Base-by-base conservation (phyloP, 208 protist species). In the Leishmania amazonensis region DNA sequence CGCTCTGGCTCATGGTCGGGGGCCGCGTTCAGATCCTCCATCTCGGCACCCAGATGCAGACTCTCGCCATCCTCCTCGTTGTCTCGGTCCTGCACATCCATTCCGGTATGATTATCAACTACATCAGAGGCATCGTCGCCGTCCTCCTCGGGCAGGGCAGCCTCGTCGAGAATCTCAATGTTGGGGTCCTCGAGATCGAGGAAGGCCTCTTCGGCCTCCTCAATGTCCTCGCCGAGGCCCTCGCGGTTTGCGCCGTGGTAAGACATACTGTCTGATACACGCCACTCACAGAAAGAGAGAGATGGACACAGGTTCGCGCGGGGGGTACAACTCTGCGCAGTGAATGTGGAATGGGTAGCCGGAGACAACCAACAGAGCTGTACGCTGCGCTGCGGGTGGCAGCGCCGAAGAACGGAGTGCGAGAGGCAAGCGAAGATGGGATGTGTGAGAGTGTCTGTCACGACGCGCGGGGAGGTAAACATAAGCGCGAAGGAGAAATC, bases 141-240 rank as follows among this genome's bases (percentile, higher is more conserved):
- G 11, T 86, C 72, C 15, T 88, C 83, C 21, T 81, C 82, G 1
- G 72, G 76, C 35, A 83, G 78, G 35, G 86, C 82, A 51, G 71
- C 85, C 53, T 92, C 91, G 49, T 95, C 91, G 28, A 96, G 75
- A 45, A 96, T 90, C 54, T 95, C 92, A 31, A 95, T 81, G 72
- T 93, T 84, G 5, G 95, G 93, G 79, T 97, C 95, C 15, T 96
- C 90, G n/a, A 97, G 87, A 76, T 96, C 91, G 76, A 96, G 88
- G 80, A 96, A 95, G 21, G 83, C 95, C n/a, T 89, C 89, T 45
- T 94, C 87, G 45, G 86, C 91, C 65, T 95, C 91, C 42, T 90
- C 84, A 21, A 78, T 80, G 38, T 88, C 85, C 49, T 84, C 77
- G 15, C 57, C 79, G 67, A 84, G 70, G 31, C 82, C 75, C n/a